Conservation (phyloP, 129 eudicot genomes). For the Chrysanthemum lavandulifolium region DNA sequence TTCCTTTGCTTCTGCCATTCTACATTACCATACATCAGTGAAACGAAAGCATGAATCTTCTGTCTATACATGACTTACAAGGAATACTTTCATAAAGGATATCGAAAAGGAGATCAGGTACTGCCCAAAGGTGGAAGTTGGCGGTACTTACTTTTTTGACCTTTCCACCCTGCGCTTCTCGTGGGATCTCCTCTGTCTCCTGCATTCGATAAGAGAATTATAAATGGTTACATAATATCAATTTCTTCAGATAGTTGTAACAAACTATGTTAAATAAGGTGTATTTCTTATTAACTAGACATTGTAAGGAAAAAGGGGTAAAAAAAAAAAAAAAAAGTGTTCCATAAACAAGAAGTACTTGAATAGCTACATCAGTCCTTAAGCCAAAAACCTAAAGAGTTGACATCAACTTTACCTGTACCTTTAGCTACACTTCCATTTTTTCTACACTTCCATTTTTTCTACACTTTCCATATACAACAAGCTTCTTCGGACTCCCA, state of each 20-base stretch:
- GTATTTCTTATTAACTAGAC: too few relatives aligned
- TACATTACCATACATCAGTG: slow-evolving; percentile 3
- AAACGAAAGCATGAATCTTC: not conserved
- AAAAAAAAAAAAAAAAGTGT: too few relatives aligned
- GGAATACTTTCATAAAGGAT: not conserved
- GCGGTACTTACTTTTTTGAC: slow-evolving; percentile 56
- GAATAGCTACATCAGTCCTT: too few relatives aligned
- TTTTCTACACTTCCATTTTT: too few relatives aligned
- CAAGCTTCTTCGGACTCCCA: not conserved
- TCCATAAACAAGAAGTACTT: too few relatives aligned
- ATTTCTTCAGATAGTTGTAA: not conserved
- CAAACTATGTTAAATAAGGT: not conserved
- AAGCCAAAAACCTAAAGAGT: not conserved
- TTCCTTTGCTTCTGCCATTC: slow-evolving; percentile 19
- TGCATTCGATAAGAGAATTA: slow-evolving; percentile 16
- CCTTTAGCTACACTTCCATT: slow-evolving; percentile 46
- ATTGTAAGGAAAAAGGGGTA: too few relatives aligned
- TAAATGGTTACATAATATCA: not conserved
- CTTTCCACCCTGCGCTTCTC: slow-evolving; percentile 66
- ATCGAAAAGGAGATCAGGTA: not conserved
- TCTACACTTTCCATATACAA: slow-evolving; percentile 10
- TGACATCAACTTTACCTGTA: slow-evolving; percentile 1
- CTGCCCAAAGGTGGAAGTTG: not conserved
- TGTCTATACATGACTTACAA: not conserved
- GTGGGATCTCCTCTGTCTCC: slow-evolving; percentile 64